phyloP scores from a whole-genome alignment of 1,139 yeast species.

The Pichia sp. region DNA sequence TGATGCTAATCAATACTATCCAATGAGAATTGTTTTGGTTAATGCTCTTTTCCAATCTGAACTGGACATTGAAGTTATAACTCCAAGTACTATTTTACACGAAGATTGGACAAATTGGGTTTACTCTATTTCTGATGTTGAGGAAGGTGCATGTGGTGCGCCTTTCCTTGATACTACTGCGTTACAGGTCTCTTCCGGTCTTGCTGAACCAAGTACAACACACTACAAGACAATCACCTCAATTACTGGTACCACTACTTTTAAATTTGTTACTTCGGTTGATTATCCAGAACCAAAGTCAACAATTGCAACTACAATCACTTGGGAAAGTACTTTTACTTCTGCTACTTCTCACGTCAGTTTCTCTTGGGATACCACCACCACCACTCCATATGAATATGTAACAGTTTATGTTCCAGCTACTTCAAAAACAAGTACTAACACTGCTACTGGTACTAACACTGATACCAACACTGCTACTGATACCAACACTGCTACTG shows the following conservation, averaged over 20 bases:
- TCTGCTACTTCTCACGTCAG: not conserved
- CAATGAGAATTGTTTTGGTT: constrained; percentile 18
- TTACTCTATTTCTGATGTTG: constrained; percentile 1
- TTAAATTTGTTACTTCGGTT: not conserved
- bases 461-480: too few species aligned
- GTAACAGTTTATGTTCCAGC: not conserved
- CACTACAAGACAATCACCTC: not conserved
- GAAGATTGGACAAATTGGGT: constrained; percentile 11
- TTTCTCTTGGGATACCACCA: not conserved
- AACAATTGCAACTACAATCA: not conserved
- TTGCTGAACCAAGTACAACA: not conserved
- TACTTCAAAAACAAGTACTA: not conserved
- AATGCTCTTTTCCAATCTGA: constrained; percentile 2
- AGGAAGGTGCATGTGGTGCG: constrained; percentile 3
- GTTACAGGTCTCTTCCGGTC: not conserved
- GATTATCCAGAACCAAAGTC: not conserved
- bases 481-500: too few species aligned
- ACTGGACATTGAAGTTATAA: constrained; percentile 7
- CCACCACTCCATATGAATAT: not conserved
- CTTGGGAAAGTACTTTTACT: not conserved
- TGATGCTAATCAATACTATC: constrained; percentile 15
- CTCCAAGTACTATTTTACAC: constrained; percentile 5
- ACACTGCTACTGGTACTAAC: not conserved
- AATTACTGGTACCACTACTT: not conserved
- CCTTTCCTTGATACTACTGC: not conserved